Evolutionary conservation across 495 filamentous ascomycete species (phyloP).

Genomic region (Pseudevernia furfuracea): DNA sequence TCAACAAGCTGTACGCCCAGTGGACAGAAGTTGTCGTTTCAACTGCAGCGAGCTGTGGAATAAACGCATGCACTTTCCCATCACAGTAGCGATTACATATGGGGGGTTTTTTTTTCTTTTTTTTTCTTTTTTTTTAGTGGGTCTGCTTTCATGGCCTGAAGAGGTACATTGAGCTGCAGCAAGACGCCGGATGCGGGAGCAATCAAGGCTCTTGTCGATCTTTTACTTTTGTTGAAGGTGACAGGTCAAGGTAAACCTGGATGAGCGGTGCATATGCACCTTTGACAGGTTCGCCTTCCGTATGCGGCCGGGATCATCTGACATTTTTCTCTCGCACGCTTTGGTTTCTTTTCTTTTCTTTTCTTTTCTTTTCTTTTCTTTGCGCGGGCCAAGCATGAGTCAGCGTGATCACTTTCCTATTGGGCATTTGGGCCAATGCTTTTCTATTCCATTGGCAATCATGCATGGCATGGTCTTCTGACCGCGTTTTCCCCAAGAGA

Average conservation of each 20-base stretch:
- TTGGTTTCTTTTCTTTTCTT: not conserved
- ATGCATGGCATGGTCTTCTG: constrained; percentile 7
- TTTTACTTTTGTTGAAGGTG: constrained; percentile 9
- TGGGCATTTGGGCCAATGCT: not conserved
- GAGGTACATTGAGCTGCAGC: constrained; percentile 1
- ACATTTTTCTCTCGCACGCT: not conserved
- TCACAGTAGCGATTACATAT: not conserved
- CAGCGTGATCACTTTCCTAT: too few relatives aligned
- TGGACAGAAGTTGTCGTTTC: not conserved
- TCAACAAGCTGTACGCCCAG: not conserved
- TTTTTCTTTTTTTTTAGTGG: not conserved
- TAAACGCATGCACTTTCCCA: not conserved
- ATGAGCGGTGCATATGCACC: constrained; percentile 8
- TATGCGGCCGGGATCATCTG: constrained; percentile 5
- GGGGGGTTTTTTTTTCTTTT: too few relatives aligned
- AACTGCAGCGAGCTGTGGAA: not conserved
- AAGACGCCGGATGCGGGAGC: constrained; percentile 3
- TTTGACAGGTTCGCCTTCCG: constrained; percentile 13
- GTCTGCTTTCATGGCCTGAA: not conserved
- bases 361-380: not conserved
- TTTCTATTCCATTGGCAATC: not conserved
- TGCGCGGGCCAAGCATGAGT: not conserved
- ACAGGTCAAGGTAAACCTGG: constrained; percentile 3
- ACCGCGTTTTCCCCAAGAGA: not conserved
- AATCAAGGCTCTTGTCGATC: constrained; percentile 9